These are phyloP conservation scores for Striga hermonthica DNA, from an alignment of 305 asterid genomes.

Conservation along the genomic window DNA sequence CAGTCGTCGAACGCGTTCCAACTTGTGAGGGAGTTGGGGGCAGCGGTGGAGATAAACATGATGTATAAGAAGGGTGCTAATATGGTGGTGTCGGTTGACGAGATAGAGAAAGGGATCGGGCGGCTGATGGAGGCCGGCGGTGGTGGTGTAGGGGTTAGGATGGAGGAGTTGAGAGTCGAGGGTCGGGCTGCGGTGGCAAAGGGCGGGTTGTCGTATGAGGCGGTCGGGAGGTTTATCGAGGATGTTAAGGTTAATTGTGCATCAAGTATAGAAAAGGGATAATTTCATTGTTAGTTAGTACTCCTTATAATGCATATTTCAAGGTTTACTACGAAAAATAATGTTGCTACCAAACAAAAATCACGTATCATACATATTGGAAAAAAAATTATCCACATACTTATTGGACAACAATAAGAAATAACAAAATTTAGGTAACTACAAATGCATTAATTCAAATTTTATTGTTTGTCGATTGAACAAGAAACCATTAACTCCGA, in stretches of 20 bases:
- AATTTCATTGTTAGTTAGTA: too few relatives aligned
- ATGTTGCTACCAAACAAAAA: too few relatives aligned
- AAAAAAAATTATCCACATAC: too few relatives aligned
- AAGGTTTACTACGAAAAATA: too few relatives aligned
- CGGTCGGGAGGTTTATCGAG: slow-evolving; percentile 28
- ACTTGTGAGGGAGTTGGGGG: slow-evolving; percentile 40
- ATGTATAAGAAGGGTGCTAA: slow-evolving; percentile 24
- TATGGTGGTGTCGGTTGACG: slow-evolving; percentile 35
- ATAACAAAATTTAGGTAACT: too few relatives aligned
- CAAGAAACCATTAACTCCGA: too few relatives aligned
- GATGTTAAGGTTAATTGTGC: slow-evolving; percentile 14
- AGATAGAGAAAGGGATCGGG: slow-evolving; percentile 33
- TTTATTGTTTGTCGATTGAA: too few relatives aligned
- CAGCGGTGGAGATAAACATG: slow-evolving; percentile 44
- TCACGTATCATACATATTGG: too few relatives aligned
- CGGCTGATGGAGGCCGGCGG: slow-evolving; percentile 37
- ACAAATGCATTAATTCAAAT: too few relatives aligned
- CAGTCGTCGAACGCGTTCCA: slow-evolving; percentile 44
- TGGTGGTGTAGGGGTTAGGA: slow-evolving; percentile 23
- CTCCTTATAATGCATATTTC: too few relatives aligned
- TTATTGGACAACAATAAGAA: too few relatives aligned
- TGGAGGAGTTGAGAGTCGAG: slow-evolving; percentile 28
- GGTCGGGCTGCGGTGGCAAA: slow-evolving; percentile 31
- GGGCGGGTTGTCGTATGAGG: slow-evolving; percentile 33
- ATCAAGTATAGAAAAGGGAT: neutral